Evolutionary conservation across 176 grass and related monocot genomes (phyloP), one percentile per base, ranked within the genome.

Genomic region (Puya raimondii): DNA sequence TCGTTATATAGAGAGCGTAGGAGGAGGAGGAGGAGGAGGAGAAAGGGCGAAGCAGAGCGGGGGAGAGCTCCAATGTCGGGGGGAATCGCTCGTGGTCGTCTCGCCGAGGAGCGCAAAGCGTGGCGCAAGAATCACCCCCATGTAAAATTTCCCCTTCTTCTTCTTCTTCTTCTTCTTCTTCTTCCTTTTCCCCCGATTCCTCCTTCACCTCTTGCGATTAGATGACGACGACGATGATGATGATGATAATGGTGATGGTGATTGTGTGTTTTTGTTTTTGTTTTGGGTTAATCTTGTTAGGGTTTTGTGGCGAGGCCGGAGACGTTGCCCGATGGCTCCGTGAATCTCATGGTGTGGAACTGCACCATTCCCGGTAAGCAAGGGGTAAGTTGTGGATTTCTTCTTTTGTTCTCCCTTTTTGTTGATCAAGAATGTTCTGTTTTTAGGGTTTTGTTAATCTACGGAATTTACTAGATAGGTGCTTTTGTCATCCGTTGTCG

Each of bases 121-220:
- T 91, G 91, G 91, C 84, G 91, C 84, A 91, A 83, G 84, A 96
- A 82, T 51, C 91, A 96, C 58, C 87, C 91, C 70, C 82, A 91
- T 66, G 87, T 91, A 42, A 64, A 52, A 48, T 50, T 49, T 72
- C 65, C 64, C 54, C 23, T 69, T 65, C 56, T 33, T 65, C 21
- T 75, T 65, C 56, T 33, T 65, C 21, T 75, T 74, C 61, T 17
- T 12, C 33, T 12, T 64, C 33, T 14, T 3, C 3, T 3, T 11
- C 2, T 6, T 1, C 53, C 18, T 64, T 15, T 16, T 59, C 53
- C 1, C 53, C 18, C 18, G 18, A 58, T 8, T 61, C 17, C 9
- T 15, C 71, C 13, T 15, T 68, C 49, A 16, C n/a, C 21, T 13
- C 57, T 26, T 26, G 25, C 25, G 25, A 26, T 26, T 26, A 26